Conservation (phyloP, 2,329 filamentous ascomycete species). For the Cercospora sesami region DNA sequence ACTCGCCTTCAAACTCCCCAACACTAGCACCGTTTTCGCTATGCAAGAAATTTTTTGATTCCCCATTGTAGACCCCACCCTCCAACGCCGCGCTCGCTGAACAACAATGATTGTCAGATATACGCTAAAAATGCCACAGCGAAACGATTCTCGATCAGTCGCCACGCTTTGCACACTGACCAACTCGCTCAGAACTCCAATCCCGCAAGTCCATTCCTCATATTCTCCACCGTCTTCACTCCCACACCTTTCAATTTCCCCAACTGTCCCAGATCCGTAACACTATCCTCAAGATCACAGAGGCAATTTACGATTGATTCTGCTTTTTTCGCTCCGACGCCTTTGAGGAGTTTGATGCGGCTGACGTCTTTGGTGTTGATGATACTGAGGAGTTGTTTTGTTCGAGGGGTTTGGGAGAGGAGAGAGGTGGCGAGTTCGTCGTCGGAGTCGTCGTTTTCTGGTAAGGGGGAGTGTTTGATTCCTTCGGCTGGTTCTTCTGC, state of each 20-base stretch:
- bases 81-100: slow-evolving; percentile 15
- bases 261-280: slow-evolving; percentile 46
- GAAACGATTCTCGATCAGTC: background rate
- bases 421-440: slow-evolving; percentile 35
- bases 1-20: background rate
- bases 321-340: slow-evolving; percentile 72
- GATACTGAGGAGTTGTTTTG: slow-evolving; percentile 64
- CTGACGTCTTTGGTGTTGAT: slow-evolving; percentile 70
- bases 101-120: background rate
- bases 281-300: slow-evolving; percentile 46
- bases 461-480: slow-evolving; percentile 22
- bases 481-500: background rate
- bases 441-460: slow-evolving; percentile 33
- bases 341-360: slow-evolving; percentile 66
- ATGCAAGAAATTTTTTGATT: background rate
- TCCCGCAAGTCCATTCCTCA: slow-evolving; percentile 44
- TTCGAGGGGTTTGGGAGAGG: slow-evolving; percentile 54
- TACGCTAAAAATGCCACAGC: background rate
- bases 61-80: background rate
- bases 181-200: background rate
- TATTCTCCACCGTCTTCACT: slow-evolving; percentile 53
- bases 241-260: slow-evolving; percentile 53
- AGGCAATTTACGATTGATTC: slow-evolving; percentile 53
- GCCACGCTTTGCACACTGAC: too few species aligned
- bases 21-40: background rate